Evolutionary conservation across 306 rosid genomes (phyloP), one percentile per base, ranked within the genome.

Genomic region (Alnus glutinosa): DNA sequence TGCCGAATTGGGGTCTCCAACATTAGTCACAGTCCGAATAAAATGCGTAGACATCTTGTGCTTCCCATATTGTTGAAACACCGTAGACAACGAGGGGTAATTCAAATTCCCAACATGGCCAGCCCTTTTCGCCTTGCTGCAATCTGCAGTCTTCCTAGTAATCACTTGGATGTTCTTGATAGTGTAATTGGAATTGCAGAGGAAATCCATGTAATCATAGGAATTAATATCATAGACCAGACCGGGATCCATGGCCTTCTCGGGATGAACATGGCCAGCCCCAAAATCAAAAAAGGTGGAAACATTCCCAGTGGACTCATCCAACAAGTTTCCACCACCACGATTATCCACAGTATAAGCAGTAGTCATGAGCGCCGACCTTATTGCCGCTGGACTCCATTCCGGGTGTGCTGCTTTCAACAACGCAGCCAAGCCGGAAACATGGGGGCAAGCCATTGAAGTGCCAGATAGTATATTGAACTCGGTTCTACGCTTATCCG

Each of bases 361-460:
- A 10, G 96, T 94, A 0, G 98, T 94, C 97, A 94, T 92, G 34
- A 94, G 67, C 3, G 98, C 97, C 0, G 98, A 94, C 76, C 84
- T 88, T 28, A 94, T 94, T 0, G 96, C 92, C 6, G 98, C 96
- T 0, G 97, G 94, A 80, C 94, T 90, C 98, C 98, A 94, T 44
- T 87, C 93, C 0, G 98, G 98, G 61, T 94, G 98, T 1, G 96
- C 96, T 0, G 98, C 98, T 83, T 94, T 94, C 47, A 94, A 76
- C 90, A 94, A 77, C 2, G 98, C 98, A 4, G 89, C 98, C 76
- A 92, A 83, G 18, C 98, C 98, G 0, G 96, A 92, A 51, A 94
- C 96, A 52, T 94, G 98, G 54, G 98, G 98, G 28, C 98, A 94
- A 36, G 98, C 98, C 98, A 94, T 94, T 44, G 98, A 94, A 4